Conservation (phyloP, 1,139 yeast species). For the Zygoascus meyerae region DNA sequence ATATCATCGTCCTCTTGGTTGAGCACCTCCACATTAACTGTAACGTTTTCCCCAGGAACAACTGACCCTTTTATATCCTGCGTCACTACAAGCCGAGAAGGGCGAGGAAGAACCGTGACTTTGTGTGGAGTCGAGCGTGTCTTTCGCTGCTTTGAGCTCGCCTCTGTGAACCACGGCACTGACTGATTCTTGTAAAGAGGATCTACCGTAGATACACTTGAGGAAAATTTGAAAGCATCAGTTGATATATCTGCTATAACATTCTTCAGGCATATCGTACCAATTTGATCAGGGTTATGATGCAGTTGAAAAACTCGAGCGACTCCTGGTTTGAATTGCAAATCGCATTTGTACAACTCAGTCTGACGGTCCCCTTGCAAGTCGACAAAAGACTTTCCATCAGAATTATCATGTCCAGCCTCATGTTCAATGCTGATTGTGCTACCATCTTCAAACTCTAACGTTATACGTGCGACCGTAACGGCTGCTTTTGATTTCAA, state of each 20-base stretch:
- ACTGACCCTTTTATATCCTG: slow-evolving; percentile 21
- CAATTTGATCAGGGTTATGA: slow-evolving; percentile 23
- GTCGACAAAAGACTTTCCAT: not conserved
- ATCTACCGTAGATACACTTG: not conserved
- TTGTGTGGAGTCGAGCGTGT: slow-evolving; percentile 7
- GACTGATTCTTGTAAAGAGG: not conserved
- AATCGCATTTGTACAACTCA: slow-evolving; percentile 17
- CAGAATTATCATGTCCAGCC: slow-evolving; percentile 1
- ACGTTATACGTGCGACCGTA: slow-evolving; percentile 11
- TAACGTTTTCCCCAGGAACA: slow-evolving; percentile 29
- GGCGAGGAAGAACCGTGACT: slow-evolving; percentile 26
- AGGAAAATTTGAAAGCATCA: slow-evolving; percentile 2
- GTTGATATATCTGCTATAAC: slow-evolving; percentile 1
- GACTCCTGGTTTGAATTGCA: slow-evolving; percentile 21
- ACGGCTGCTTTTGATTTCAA: slow-evolving; percentile 15
- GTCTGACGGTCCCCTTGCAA: slow-evolving; percentile 9
- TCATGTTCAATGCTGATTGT: slow-evolving; percentile 21
- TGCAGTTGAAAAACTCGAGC: slow-evolving; percentile 27
- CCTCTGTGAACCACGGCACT: slow-evolving; percentile 7
- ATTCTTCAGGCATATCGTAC: slow-evolving; percentile 11
- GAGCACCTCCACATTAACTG: slow-evolving; percentile 18
- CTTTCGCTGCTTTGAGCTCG: slow-evolving; percentile 2
- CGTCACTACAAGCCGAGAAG: slow-evolving; percentile 24
- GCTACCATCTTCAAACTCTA: slow-evolving; percentile 18
- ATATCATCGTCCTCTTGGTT: slow-evolving; percentile 30